Evolutionary conservation across 129 eudicot genomes (phyloP).

Genomic region (Flaveria brownii): DNA sequence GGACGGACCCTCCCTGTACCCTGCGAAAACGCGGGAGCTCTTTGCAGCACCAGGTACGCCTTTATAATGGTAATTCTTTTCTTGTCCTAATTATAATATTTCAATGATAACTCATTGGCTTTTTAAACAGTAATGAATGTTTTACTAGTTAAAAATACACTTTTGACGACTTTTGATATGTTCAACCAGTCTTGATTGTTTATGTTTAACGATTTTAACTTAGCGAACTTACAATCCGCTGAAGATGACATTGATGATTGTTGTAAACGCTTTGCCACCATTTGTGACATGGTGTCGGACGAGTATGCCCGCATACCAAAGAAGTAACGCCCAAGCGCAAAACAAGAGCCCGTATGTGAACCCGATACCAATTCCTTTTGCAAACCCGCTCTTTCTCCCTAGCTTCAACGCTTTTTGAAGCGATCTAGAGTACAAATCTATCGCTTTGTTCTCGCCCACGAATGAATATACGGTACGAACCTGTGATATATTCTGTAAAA

Average conservation of each 20-base stretch:
- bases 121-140: background rate
- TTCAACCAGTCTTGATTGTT: too few relatives aligned
- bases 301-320: conserved; percentile 89
- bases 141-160: background rate
- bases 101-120: background rate
- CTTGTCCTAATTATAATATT: background rate
- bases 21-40: too few relatives aligned
- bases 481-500: conserved; percentile 67
- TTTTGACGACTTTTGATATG: background rate
- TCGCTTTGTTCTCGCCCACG: conserved; percentile 73
- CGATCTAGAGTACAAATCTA: conserved; percentile 57
- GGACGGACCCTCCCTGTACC: too few relatives aligned
- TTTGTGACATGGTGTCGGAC: conserved; percentile 59
- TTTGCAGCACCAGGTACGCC: too few relatives aligned
- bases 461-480: conserved; percentile 76
- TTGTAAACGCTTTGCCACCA: conserved; percentile 83
- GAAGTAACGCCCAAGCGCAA: conserved; percentile 84
- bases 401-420: conserved; percentile 68
- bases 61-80: too few relatives aligned
- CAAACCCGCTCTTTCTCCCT: conserved; percentile 66
- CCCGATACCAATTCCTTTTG: conserved; percentile 84
- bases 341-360: conserved; percentile 71
- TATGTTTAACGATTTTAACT: background rate
- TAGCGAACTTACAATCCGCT: conserved; percentile 76
- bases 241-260: conserved; percentile 76